Evolutionary conservation across 257 asterid genomes (phyloP).

Genomic region (Solanum ossicruentum): DNA sequence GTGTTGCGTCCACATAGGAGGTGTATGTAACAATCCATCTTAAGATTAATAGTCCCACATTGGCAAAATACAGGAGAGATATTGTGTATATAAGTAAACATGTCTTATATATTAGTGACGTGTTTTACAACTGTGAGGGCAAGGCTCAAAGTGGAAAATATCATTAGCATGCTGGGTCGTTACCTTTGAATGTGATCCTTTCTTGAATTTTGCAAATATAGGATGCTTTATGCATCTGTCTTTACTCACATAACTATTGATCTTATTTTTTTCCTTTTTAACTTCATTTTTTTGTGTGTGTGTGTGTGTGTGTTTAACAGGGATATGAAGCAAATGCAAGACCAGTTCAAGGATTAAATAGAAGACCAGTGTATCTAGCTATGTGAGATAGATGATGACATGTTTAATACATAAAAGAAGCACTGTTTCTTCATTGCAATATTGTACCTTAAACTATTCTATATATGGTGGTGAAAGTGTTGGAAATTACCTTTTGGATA

Average conservation of each 20-base stretch:
- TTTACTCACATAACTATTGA: background rate
- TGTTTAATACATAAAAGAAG: background rate
- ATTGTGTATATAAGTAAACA: too few species aligned
- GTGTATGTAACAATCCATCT: too few species aligned
- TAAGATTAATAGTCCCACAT: too few species aligned
- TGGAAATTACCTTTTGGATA: background rate
- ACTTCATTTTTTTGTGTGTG: background rate
- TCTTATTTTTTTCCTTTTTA: background rate
- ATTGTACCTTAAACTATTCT: background rate
- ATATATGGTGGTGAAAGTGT: background rate
- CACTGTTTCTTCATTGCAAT: background rate
- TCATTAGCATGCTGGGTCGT: too few species aligned
- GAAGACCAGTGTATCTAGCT: background rate
- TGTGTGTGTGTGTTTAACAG: constrained; percentile 1
- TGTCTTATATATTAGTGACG: too few species aligned
- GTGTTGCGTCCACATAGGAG: too few species aligned
- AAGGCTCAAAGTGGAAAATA: too few species aligned
- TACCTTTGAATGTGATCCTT: background rate
- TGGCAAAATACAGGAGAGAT: too few species aligned
- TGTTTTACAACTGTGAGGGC: too few species aligned
- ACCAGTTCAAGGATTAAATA: constrained; percentile 24
- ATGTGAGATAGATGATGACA: background rate
- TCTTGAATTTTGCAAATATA: rapidly evolving
- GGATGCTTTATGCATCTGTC: background rate
- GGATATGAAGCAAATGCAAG: constrained; percentile 38